Evolutionary conservation across 768 basidiomycete species (phyloP).

Genomic region (Pleurotus djamor): DNA sequence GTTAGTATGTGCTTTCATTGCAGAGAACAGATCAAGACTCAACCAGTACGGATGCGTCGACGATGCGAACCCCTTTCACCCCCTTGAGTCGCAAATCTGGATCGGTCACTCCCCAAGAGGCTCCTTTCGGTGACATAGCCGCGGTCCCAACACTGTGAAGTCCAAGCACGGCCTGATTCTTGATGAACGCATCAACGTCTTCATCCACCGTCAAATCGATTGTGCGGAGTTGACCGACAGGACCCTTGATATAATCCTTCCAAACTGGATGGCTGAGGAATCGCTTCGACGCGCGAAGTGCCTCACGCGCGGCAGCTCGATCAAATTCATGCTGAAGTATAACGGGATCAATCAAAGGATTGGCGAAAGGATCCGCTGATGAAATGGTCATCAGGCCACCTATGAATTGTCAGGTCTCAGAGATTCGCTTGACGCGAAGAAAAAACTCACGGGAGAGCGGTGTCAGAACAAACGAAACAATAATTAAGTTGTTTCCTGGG

Average conservation of each 20-base stretch:
- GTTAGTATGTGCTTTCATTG: too few species aligned
- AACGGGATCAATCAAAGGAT: not conserved
- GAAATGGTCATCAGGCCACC: not conserved
- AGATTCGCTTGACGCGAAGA: not conserved
- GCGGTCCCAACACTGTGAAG: not conserved
- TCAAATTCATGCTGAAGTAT: not conserved
- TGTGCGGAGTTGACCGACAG: not conserved
- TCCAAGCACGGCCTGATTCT: not conserved
- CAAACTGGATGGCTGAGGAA: not conserved
- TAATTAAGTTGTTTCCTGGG: too few species aligned
- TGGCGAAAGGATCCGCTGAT: not conserved
- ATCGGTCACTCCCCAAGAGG: slow-evolving; percentile 29
- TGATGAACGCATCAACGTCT: not conserved
- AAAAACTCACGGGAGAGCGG: not conserved
- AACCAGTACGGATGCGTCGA: not conserved
- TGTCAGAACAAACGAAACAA: not conserved
- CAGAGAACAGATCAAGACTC: not conserved
- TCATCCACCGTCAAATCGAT: not conserved
- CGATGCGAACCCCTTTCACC: not conserved
- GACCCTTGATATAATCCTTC: not conserved
- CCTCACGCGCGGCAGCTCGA: not conserved
- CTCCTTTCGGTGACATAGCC: not conserved
- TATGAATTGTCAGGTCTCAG: not conserved
- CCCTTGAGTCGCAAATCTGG: slow-evolving; percentile 34
- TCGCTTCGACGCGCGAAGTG: not conserved